Base-by-base conservation (phyloP, 192 early-diverging fungal genomes). In the Backusella sp. region DNA sequence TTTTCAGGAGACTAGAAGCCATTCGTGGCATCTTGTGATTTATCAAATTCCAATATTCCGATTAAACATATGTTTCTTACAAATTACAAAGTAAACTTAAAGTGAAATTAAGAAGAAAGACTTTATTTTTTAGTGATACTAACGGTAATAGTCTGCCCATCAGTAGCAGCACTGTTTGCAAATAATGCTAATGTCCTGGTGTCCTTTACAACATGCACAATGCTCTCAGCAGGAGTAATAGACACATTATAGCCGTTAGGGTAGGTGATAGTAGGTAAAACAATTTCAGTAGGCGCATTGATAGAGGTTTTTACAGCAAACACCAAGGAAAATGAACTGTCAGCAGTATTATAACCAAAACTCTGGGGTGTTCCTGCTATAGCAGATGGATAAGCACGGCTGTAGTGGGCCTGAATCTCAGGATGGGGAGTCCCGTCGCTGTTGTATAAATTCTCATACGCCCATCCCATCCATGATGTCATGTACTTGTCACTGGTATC, bases 401-500 rank as follows among this genome's bases (percentile, higher is more conserved):
- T 77, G 52, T 85, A 85, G 6, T 75, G 39, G 2, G 68, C 67
- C 0, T 76, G 74, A 39, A 85, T 23, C 6, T 77, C 72, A 3
- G 84, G 79, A 28, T 79, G 49, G 1, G 79, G 79, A 26, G 65
- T 62, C 14, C 44, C 26, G 19, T 42, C 68, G 21, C 37, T 21
- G 26, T 73, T 70, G 77, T 82, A 86, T 1, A 87, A 56, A 65
- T 85, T 81, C 66, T 90, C 85, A 49, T 90, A 90, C 1, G 87
- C 77, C 87, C 87, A 90, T 6, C 87, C 88, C 66, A 82, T 81
- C 89, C 89, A 90, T 28, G 82, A 84, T 37, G 84, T 79, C 76
- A 84, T 78, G 70, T 86, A 85, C 15, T 66, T 36, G 52, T 88
- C 88, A 7, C 84, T 84, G 34, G 83, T 77, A 9, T 80, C 72